A percentile compares a stretch with the other conserved stretches of the same genome.
Evolutionary conservation across 148 eudicot species (phyloP).

Genomic region (Tetragonia tetragonoides): DNA sequence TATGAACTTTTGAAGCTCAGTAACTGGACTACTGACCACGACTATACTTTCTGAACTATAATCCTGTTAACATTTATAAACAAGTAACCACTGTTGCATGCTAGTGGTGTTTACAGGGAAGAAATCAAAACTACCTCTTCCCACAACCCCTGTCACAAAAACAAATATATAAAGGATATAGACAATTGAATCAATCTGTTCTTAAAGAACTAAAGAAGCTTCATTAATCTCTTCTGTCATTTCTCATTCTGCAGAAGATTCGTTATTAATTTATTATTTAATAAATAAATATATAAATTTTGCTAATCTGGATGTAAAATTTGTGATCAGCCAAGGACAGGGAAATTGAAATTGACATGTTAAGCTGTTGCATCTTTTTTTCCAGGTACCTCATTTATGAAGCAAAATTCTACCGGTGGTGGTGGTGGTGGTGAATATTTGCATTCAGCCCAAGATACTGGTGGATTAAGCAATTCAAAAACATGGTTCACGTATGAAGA

Average conservation of each 20-base stretch:
- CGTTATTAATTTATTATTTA: not conserved
- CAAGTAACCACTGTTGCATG: no score
- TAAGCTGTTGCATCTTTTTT: no score
- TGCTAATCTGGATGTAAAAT: not conserved
- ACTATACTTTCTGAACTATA: not conserved
- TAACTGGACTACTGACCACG: not conserved
- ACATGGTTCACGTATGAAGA: conserved; percentile 84
- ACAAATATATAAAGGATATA: not conserved
- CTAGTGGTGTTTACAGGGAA: not conserved
- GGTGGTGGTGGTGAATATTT: conserved; percentile 40
- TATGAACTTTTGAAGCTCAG: not conserved
- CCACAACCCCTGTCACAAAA: not conserved
- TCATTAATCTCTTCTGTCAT: not conserved
- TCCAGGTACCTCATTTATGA: conserved; percentile 38
- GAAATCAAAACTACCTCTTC: not conserved
- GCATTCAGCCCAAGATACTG: conserved; percentile 47
- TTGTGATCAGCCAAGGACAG: not conserved
- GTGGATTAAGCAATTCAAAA: conserved; percentile 57
- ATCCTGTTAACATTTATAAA: not conserved
- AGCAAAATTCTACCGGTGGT: conserved; percentile 33
- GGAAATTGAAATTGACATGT: not conserved
- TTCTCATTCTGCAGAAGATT: not conserved
- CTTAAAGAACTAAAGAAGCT: not conserved
- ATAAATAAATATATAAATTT: not conserved
- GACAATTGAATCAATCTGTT: not conserved